Evolutionary conservation across 306 rosid genomes (phyloP).

Genomic region (Fagus crenata): DNA sequence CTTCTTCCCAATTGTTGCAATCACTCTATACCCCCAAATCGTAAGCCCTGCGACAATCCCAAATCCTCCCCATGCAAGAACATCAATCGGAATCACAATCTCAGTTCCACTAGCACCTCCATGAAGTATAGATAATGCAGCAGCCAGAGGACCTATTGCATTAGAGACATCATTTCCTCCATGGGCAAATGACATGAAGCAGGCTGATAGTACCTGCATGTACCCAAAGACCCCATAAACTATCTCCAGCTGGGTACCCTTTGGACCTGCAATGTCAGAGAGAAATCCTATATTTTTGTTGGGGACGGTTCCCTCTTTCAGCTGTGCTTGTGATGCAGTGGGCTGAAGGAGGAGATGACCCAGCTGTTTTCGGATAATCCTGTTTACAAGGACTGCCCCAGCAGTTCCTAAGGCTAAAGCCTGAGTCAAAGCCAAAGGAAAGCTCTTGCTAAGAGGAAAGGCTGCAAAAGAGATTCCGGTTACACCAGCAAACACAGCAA

Average conservation of each 20-base stretch:
- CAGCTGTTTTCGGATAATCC: slow-evolving; percentile 72
- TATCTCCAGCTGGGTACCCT: slow-evolving; percentile 82
- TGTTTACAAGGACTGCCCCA: slow-evolving; percentile 66
- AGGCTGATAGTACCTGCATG: slow-evolving; percentile 95
- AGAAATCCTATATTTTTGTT: slow-evolving; percentile 66
- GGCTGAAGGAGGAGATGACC: slow-evolving; percentile 80
- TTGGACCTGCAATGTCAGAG: slow-evolving; percentile 84
- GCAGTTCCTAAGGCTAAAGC: slow-evolving; percentile 71
- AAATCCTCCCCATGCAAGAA: slow-evolving; percentile 99
- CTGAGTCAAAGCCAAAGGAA: slow-evolving; percentile 55
- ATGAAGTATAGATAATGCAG: slow-evolving; percentile 83
- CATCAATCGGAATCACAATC: slow-evolving; percentile 82
- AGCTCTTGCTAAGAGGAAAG: slow-evolving; percentile 68
- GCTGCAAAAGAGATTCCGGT: slow-evolving; percentile 74
- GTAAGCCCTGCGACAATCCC: slow-evolving; percentile 94
- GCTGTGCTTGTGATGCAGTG: slow-evolving; percentile 36
- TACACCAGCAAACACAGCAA: slow-evolving; percentile 76
- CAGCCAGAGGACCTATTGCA: slow-evolving; percentile 94
- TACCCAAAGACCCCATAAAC: slow-evolving; percentile 94
- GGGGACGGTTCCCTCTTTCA: slow-evolving; percentile 37
- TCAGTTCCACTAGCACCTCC: slow-evolving; percentile 55
- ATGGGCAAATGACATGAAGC: slow-evolving; percentile 98
- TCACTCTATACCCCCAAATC: slow-evolving; percentile 97
- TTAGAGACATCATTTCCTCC: slow-evolving; percentile 99
- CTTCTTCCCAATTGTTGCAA: slow-evolving; percentile 93